Percentiles rank a stretch among this genome's conserved stretches.
phyloP scores from a whole-genome alignment of 768 basidiomycete species.

The Dioszegia hungarica region DNA sequence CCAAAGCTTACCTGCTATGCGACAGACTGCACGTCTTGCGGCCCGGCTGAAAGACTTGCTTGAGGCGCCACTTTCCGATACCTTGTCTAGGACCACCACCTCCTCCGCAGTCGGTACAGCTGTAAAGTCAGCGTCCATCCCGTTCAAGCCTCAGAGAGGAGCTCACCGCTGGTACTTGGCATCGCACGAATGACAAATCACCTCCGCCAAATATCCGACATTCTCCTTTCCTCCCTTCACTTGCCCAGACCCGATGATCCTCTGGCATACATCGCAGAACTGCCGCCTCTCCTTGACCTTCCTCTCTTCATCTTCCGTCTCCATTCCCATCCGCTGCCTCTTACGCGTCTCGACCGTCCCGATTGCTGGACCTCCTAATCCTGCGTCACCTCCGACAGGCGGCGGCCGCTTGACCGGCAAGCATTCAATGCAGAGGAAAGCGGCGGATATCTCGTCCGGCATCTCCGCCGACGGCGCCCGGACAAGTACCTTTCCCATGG shows the following conservation, averaged over 20 bases:
- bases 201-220: conserved; percentile 27
- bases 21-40: conserved; percentile 46
- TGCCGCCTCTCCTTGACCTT: conserved; percentile 17
- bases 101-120: conserved; percentile 39
- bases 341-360: conserved; percentile 39
- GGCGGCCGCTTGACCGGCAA: conserved; percentile 14
- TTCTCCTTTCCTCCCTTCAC: conserved; percentile 21
- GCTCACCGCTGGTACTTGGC: conserved; percentile 41
- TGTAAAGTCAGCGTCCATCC: background rate
- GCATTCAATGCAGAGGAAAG: conserved; percentile 26
- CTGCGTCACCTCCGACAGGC: conserved; percentile 14
- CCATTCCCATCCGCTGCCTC: conserved; percentile 24
- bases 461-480: conserved; percentile 31
- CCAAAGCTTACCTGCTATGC: conserved; percentile 35
- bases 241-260: conserved; percentile 28
- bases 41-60: conserved; percentile 47
- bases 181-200: conserved; percentile 40
- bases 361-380: conserved; percentile 8
- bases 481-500: conserved; percentile 27
- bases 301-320: conserved; percentile 34
- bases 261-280: conserved; percentile 46
- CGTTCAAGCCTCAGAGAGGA: background rate
- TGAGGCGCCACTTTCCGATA: conserved; percentile 49
- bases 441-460: conserved; percentile 17
- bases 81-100: conserved; percentile 47